A percentile compares a stretch with the other conserved stretches of the same genome.
phyloP scores from a whole-genome alignment of 257 asterid species.

The Leonotis leonurus region DNA sequence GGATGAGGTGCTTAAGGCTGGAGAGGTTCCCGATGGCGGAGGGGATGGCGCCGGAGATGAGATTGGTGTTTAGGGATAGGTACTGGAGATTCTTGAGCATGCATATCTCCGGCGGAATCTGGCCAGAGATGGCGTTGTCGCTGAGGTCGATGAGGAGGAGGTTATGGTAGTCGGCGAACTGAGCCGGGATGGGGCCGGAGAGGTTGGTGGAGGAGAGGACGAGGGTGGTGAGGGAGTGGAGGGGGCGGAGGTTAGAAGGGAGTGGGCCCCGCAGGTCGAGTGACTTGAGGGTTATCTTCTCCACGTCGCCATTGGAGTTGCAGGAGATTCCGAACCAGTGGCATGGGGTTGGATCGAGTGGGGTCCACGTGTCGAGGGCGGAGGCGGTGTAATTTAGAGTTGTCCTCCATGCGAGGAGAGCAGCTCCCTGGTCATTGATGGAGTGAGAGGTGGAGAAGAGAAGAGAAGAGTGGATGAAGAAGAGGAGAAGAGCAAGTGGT shows the following conservation, averaged over 20 bases:
- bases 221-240: slow-evolving; percentile 50
- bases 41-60: slow-evolving; percentile 58
- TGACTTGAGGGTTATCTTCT: slow-evolving; percentile 42
- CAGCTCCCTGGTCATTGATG: slow-evolving; percentile 56
- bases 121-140: slow-evolving; percentile 64
- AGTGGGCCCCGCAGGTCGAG: slow-evolving; percentile 73
- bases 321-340: slow-evolving; percentile 71
- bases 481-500: slow-evolving; percentile 16
- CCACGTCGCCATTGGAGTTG: slow-evolving; percentile 50
- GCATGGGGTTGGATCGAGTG: slow-evolving; percentile 55
- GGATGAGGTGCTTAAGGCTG: slow-evolving; percentile 37
- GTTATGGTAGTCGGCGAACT: slow-evolving; percentile 54
- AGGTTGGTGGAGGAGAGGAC: slow-evolving; percentile 67
- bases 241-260: slow-evolving; percentile 62
- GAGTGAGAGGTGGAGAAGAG: slow-evolving; percentile 38
- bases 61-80: slow-evolving; percentile 50
- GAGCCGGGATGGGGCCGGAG: slow-evolving; percentile 68
- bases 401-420: slow-evolving; percentile 68
- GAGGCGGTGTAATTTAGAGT: slow-evolving; percentile 35
- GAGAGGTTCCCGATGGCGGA: slow-evolving; percentile 51
- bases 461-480: slow-evolving; percentile 16
- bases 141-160: slow-evolving; percentile 55
- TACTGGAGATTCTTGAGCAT: slow-evolving; percentile 41
- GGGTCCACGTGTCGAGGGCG: slow-evolving; percentile 50
- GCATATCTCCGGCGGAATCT: slow-evolving; percentile 66